phyloP scores from a whole-genome alignment of 345 rosid genomes.

The Anastatica hierochuntica region DNA sequence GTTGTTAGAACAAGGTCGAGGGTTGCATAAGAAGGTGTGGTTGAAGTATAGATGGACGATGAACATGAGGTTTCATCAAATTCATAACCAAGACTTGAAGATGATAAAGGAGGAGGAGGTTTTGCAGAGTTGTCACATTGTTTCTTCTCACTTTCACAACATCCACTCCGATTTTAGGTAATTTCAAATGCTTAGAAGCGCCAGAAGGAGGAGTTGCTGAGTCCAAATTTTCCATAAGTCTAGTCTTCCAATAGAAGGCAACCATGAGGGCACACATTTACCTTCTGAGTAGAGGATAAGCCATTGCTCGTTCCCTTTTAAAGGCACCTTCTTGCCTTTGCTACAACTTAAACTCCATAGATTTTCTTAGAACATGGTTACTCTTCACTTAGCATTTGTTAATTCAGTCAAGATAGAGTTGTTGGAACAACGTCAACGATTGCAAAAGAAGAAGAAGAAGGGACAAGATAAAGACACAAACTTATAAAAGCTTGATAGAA shows the following conservation, averaged over 20 bases:
- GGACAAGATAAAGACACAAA: too few relatives aligned
- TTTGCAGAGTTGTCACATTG: slow-evolving; percentile 64
- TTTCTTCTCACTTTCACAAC: slow-evolving; percentile 52
- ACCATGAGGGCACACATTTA: background rate
- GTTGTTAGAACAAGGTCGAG: slow-evolving; percentile 42
- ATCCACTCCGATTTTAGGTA: slow-evolving; percentile 34
- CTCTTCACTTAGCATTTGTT: too few relatives aligned
- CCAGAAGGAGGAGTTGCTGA: slow-evolving; percentile 36
- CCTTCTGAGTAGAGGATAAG: slow-evolving; percentile 91
- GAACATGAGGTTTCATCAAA: slow-evolving; percentile 71
- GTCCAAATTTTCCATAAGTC: slow-evolving; percentile 52
- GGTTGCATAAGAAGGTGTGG: too few relatives aligned
- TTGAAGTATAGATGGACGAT: slow-evolving; percentile 38
- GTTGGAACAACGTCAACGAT: too few relatives aligned
- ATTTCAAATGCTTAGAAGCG: slow-evolving; percentile 36
- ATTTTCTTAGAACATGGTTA: too few relatives aligned
- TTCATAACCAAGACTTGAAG: slow-evolving; percentile 77
- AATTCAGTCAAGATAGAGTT: too few relatives aligned
- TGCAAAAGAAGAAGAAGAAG: too few relatives aligned
- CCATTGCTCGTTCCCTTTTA: slow-evolving; percentile 84
- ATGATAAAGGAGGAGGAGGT: slow-evolving; percentile 37
- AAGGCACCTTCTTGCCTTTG: slow-evolving; percentile 85
- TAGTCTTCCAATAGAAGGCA: too few relatives aligned
- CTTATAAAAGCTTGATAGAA: too few relatives aligned
- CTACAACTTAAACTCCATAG: too few relatives aligned